These are phyloP conservation scores for Colletotrichum salicis DNA, from an alignment of 2,329 filamentous ascomycete species.

Conservation along the genomic window DNA sequence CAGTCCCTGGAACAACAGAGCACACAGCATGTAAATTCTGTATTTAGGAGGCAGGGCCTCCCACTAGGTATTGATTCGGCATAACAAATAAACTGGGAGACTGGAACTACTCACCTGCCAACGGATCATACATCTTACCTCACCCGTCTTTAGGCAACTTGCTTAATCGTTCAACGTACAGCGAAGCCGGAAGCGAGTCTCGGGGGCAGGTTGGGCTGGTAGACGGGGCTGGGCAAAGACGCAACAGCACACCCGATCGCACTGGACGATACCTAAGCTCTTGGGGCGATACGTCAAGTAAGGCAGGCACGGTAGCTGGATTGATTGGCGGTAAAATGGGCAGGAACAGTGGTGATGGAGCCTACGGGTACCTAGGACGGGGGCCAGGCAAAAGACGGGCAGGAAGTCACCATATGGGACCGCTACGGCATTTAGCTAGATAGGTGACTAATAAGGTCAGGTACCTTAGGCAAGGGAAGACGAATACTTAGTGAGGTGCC, in stretches of 20 bases:
- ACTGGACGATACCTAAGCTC: not conserved
- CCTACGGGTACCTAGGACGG: not conserved
- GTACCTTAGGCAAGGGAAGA: too few species aligned
- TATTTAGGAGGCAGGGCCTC: not conserved
- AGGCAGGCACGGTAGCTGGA: too few species aligned
- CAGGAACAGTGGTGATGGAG: not conserved
- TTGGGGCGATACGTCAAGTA: not conserved
- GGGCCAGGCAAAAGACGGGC: not conserved
- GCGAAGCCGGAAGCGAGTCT: not conserved
- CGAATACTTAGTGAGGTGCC: not conserved
- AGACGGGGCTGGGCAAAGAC: not conserved
- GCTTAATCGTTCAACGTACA: not conserved
- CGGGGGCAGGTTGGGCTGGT: not conserved
- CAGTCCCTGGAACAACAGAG: not conserved
- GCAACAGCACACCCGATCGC: not conserved
- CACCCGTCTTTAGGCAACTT: not conserved
- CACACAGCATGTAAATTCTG: not conserved
- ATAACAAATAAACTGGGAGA: not conserved
- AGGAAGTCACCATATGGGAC: not conserved
- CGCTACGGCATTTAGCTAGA: not conserved
- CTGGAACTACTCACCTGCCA: not conserved
- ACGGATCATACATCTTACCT: not conserved
- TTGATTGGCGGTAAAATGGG: not conserved
- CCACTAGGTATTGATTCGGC: not conserved
- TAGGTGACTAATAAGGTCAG: too few species aligned